These are phyloP conservation scores for Colletotrichum tanaceti DNA, from an alignment of 2,329 filamentous ascomycete genomes.

Conservation along the genomic window DNA sequence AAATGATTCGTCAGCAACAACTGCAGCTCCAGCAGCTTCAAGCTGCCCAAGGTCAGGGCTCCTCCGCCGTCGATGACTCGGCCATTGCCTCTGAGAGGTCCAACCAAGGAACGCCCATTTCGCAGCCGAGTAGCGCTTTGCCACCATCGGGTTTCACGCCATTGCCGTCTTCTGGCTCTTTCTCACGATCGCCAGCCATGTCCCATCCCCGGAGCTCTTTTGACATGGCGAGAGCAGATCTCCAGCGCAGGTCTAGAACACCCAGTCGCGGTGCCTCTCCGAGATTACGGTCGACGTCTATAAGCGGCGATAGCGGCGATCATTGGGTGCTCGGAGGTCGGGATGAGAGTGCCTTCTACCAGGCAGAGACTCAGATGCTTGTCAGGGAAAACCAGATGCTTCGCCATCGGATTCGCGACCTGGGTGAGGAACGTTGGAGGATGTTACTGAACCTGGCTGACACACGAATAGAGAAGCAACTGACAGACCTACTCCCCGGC, in stretches of 20 bases:
- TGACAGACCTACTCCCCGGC: slow-evolving; percentile 56
- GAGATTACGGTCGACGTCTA: slow-evolving; percentile 66
- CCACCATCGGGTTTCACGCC: slow-evolving; percentile 44
- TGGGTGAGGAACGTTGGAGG: slow-evolving; percentile 63
- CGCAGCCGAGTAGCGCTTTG: slow-evolving; percentile 45
- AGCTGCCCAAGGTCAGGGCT: slow-evolving; percentile 50
- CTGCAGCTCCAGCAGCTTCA: slow-evolving; percentile 74
- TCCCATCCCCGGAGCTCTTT: slow-evolving; percentile 67
- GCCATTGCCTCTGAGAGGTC: slow-evolving; percentile 59
- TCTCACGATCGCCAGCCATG: slow-evolving; percentile 63
- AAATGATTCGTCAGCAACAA: slow-evolving; percentile 82
- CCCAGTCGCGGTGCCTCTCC: slow-evolving; percentile 69
- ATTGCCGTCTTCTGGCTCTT: slow-evolving; percentile 55
- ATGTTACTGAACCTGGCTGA: background rate
- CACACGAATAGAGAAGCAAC: slow-evolving; percentile 61
- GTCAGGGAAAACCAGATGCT: slow-evolving; percentile 87
- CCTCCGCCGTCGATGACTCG: slow-evolving; percentile 63
- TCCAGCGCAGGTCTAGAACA: slow-evolving; percentile 68
- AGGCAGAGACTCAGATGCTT: slow-evolving; percentile 83
- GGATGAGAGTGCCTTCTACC: slow-evolving; percentile 83
- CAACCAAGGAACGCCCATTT: slow-evolving; percentile 52
- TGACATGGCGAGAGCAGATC: slow-evolving; percentile 67
- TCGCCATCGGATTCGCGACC: slow-evolving; percentile 76
- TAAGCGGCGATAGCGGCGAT: slow-evolving; percentile 70
- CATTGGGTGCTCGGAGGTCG: slow-evolving; percentile 69